Base-by-base conservation (phyloP, 2,329 filamentous ascomycete species). In the Penicillium rolfsii region DNA sequence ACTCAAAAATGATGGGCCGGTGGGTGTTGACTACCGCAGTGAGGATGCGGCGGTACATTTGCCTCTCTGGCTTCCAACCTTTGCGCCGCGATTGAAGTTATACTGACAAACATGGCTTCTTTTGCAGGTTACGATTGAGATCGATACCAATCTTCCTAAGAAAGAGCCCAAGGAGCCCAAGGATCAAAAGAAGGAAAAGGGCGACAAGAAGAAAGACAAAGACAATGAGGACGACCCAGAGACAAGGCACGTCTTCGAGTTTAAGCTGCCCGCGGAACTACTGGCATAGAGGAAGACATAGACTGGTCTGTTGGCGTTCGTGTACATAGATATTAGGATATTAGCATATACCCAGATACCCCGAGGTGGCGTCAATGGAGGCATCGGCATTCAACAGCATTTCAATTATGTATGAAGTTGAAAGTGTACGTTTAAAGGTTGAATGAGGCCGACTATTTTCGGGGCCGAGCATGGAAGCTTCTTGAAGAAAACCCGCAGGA, bases 1-100 rank as follows among this genome's bases (percentile, higher is more conserved):
- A 52, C 79, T 97, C 33, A 88, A 97, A 53, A 98, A 98, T 68
- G 94, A 98, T 71, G 86, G 87, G 71, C 87, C 87, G 80, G 86
- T 89, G 85, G 81, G 85, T 85, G 75, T 85, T 69, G 80, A 85
- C 74, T 85, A 82, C 76, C 77, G 77, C 76, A 85, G 81, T 78
- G 76, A 82, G 69, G 82, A 86, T 73, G 81, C 80, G 76, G 83
- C 80, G 82, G 84, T 85, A 84, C 73, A 78, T 70, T 73, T 71
- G 68, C 71, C 73, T 70, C 69, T 63, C 66, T 71, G 64, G 54
- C 57, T 62, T 64, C 63, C 64, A 33, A 24, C 53, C 53, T 56
- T 64, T 67, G 59, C 68, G 59, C 60, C 58, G 52, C 54, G 22
- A 50, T 50, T 19, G 26, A 55, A 38, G 41, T 46, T 16, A 14